A percentile compares a stretch with the other conserved stretches of the same genome.
Evolutionary conservation across 352 stramenopile species (phyloP).

Genomic region (Globisporangium radiosum): DNA sequence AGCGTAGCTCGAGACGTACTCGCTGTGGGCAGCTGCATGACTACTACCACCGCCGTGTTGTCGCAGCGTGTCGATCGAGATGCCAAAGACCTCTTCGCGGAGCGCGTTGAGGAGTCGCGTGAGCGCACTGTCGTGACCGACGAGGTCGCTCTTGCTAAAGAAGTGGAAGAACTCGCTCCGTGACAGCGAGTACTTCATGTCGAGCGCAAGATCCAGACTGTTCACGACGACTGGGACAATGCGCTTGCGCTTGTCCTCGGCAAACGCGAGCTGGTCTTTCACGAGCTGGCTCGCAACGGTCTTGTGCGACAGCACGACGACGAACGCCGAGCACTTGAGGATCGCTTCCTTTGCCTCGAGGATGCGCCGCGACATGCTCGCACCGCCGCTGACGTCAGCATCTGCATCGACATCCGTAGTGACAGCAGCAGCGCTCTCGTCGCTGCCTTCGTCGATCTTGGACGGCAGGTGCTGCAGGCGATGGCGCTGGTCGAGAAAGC

Average conservation of each 20-base stretch:
- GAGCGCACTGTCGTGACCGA: slow-evolving; percentile 64
- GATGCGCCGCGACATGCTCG: slow-evolving; percentile 69
- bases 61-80: slow-evolving; percentile 27
- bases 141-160: slow-evolving; percentile 61
- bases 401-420: slow-evolving; percentile 39
- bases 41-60: too few species aligned
- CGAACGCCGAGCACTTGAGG: slow-evolving; percentile 64
- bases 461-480: slow-evolving; percentile 17
- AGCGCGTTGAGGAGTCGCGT: slow-evolving; percentile 46
- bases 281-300: slow-evolving; percentile 67
- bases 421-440: slow-evolving; percentile 13
- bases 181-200: slow-evolving; percentile 78
- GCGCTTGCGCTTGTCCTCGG: slow-evolving; percentile 73
- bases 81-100: slow-evolving; percentile 64
- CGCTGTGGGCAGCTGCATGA: slow-evolving; percentile 6
- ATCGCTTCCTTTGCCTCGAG: slow-evolving; percentile 79
- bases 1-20: slow-evolving; percentile 17
- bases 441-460: slow-evolving; percentile 8
- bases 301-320: slow-evolving; percentile 72
- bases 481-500: slow-evolving; percentile 58
- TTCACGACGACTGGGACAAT: slow-evolving; percentile 79
- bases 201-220: slow-evolving; percentile 59
- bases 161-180: slow-evolving; percentile 81
- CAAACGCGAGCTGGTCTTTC: slow-evolving; percentile 74
- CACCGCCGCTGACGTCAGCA: slow-evolving; percentile 40